Base-by-base conservation (phyloP, 208 protist genomes). In the Trypanosoma platydactyli region DNA sequence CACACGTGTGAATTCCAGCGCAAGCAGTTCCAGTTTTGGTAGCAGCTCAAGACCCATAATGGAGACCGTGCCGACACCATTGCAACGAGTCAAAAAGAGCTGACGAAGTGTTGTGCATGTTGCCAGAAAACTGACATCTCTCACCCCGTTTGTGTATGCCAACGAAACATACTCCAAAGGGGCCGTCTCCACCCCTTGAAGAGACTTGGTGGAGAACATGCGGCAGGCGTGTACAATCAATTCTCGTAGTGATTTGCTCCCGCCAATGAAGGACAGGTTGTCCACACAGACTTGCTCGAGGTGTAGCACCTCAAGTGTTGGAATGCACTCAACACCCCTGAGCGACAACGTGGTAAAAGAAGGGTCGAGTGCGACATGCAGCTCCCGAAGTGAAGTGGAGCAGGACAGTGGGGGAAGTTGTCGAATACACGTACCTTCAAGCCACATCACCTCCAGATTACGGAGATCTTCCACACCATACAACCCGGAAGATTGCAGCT, bases 1-100 rank as follows among this genome's bases (percentile, higher is more conserved):
- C 13, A 89, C 77, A 35, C 80, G 83, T n/a, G 83, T 89, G 67
- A 76, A 89, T 66, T 89, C 80, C 18, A 86, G 75, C 6, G 64
- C 72, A 50, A 86, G 63, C 55, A 73, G 29, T 49, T 79, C 67
- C 20, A 86, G 70, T 16, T n/a, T 35, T 20, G 83, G 83, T 40
- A 89, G 55, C 11, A 3, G 27, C 45, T 83, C 65, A 12, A 89
- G 68, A 27, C 79, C 79, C 9, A 30, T 51, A 53, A 89, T 67
- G 29, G 79, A 78, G 49, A 45, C 24, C 18, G 65, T 71, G 57
- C 67, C 71, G 55, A 89, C 76, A 42, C 74, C 75, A 59, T 89
- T 86, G 67, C 83, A 89, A 0, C 79, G 73, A 13, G 80, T 85
- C 12, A 86, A 70, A 27, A 84, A 48, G 22, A 89, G 40, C 38